Evolutionary conservation across 495 filamentous ascomycete species (phyloP).

Genomic region (Lasiosphaeria hispida): DNA sequence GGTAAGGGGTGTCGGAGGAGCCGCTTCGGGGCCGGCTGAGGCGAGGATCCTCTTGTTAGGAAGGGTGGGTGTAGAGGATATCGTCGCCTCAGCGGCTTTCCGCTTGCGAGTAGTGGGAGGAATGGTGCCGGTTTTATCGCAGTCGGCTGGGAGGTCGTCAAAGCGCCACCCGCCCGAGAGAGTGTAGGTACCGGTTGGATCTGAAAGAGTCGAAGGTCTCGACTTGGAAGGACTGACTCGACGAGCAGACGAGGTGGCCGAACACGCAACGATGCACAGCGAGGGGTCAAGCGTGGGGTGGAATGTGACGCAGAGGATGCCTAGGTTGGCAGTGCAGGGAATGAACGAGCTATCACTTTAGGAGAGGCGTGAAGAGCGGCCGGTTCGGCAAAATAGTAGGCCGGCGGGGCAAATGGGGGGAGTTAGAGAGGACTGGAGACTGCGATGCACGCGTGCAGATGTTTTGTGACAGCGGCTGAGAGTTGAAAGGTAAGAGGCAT

Average conservation of each 20-base stretch:
- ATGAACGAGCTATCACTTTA: no score
- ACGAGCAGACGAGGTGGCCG: not conserved
- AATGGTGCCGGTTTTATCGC: slow-evolving; percentile 49
- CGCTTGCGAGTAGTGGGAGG: slow-evolving; percentile 75
- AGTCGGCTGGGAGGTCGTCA: slow-evolving; percentile 4
- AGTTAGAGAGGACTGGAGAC: no score
- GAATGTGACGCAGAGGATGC: not conserved
- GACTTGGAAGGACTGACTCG: not conserved
- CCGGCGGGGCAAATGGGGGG: no score
- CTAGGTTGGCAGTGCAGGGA: no score
- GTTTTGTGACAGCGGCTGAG: no score
- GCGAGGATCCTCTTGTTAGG: slow-evolving; percentile 53
- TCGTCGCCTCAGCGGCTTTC: slow-evolving; percentile 81
- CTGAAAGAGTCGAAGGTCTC: slow-evolving; percentile 4
- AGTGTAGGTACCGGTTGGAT: not conserved
- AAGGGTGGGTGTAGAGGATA: slow-evolving; percentile 42
- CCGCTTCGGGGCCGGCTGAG: slow-evolving; percentile 45
- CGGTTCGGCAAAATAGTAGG: no score
- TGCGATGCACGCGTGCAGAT: no score
- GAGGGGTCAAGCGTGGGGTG: slow-evolving; percentile 5
- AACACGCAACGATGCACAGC: not conserved
- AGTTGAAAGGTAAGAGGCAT: not conserved
- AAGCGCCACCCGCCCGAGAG: slow-evolving; percentile 11
- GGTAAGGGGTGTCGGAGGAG: slow-evolving; percentile 59
- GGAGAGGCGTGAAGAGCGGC: no score